Evolutionary conservation across 139 green algal genomes (phyloP), one percentile per base, ranked within the genome.

Genomic region (Microglena sp.): DNA sequence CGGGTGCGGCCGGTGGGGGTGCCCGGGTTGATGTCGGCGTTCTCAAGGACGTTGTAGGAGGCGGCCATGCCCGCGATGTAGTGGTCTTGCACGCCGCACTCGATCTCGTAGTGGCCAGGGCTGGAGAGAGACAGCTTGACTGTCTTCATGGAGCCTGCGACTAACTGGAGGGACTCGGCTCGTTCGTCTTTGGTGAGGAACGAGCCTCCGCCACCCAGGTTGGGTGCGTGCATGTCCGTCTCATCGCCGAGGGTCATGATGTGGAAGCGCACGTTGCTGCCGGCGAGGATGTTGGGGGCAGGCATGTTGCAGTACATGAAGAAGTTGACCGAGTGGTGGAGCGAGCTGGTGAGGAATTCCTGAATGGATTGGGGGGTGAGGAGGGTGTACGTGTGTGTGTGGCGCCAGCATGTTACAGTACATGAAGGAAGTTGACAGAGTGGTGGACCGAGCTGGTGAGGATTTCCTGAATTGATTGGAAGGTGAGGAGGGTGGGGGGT

Each of bases 201-300:
- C n/a, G n/a, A n/a, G n/a, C n/a, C n/a, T n/a, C 56, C 36, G 7
- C 6, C 63, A 44, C 63, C 60, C 21, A 85, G 67, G 71, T 77
- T 87, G 69, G 85, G 84, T 2, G 82, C 82, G 80, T 92, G 85
- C 73, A 92, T 70, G 78, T 90, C 85, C 5, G 70, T 45, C 36
- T 77, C 62, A n/a, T 46, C 70, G 54, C 83, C 83, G 4, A 90
- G 55, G 22, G 68, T 60, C 69, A 87, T 76, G 32, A 87, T 44
- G 55, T 70, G 61, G 35, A 69, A 62, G 30, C 61, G 61, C 36
- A 66, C 55, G 5, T 44, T 24, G 1, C 6, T 56, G 35, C 69
- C 69, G 8, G 64, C 60, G 0, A 2, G 18, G 31, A 76, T 68
- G 3, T 24, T 57, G 18, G 74, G 58, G 0, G 28, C 1, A 4